Percentiles rank a stretch among this genome's conserved stretches.
phyloP scores from a whole-genome alignment of 495 filamentous ascomycete genomes.

The Talaromyces wortmannii region DNA sequence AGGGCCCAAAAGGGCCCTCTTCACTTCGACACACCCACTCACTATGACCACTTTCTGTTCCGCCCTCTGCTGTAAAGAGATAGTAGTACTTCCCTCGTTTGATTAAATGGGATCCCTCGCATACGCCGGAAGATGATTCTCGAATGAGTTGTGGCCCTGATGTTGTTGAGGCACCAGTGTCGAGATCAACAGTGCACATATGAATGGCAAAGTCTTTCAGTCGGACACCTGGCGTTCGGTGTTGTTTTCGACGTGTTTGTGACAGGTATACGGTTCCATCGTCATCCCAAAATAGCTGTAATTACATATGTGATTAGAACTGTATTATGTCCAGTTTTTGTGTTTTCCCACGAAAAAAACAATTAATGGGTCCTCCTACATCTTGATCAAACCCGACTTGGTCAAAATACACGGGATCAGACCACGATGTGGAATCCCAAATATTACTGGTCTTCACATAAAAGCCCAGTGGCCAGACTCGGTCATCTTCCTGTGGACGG shows the following conservation, averaged over 20 bases:
- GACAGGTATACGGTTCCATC: conserved; percentile 32
- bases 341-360: conserved; percentile 6
- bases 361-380: conserved; percentile 8
- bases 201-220: conserved; percentile 4
- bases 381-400: conserved; percentile 40
- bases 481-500: conserved; percentile 32
- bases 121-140: conserved; percentile 41
- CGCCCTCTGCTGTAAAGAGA: conserved; percentile 55
- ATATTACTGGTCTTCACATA: conserved; percentile 41
- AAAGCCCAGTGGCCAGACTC: conserved; percentile 39
- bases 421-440: conserved; percentile 39
- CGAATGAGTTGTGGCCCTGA: conserved; percentile 20
- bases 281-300: conserved; percentile 33
- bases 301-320: neutral
- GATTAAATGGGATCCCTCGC: conserved; percentile 58
- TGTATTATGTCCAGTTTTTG: neutral
- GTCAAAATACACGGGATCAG: conserved; percentile 42
- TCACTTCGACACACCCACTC: conserved; percentile 33
- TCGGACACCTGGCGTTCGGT: conserved; percentile 15
- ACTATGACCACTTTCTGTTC: conserved; percentile 33
- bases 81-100: conserved; percentile 58
- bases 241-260: conserved; percentile 24
- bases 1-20: neutral
- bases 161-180: conserved; percentile 29
- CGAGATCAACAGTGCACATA: conserved; percentile 25